A percentile compares a stretch with the other conserved stretches of the same genome.
Evolutionary conservation across 345 rosid genomes (phyloP).

Genomic region (Euphorbia pulcherrima): DNA sequence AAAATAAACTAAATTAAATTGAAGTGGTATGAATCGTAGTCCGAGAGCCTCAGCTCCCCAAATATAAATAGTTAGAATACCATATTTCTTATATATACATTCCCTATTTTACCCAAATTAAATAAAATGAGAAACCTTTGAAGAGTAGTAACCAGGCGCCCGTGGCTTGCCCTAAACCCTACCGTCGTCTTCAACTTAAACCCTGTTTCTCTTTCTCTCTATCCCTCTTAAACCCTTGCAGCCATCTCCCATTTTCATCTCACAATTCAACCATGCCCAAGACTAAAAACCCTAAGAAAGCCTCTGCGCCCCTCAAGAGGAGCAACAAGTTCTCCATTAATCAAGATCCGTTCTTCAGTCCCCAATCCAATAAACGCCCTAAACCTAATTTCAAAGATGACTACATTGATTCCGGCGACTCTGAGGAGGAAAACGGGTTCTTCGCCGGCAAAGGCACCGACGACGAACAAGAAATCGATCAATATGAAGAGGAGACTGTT

Average conservation of each 20-base stretch:
- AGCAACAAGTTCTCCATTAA: conserved; percentile 23
- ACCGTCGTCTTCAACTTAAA: conserved; percentile 9
- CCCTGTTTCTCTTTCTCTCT: background rate
- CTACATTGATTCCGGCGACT: conserved; percentile 56
- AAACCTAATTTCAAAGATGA: conserved; percentile 43
- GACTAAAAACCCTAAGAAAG: conserved; percentile 23
- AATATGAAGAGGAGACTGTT: conserved; percentile 57
- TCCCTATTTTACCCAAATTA: too few relatives aligned
- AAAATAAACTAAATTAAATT: too few relatives aligned
- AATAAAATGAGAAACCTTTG: too few relatives aligned
- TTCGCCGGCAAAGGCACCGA: conserved; percentile 19
- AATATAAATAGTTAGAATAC: too few relatives aligned
- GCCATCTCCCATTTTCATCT: background rate
- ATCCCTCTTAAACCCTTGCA: background rate
- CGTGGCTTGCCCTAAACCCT: background rate
- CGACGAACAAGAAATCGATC: conserved; percentile 32
- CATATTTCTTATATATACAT: too few relatives aligned
- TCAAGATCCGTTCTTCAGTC: conserved; percentile 47
- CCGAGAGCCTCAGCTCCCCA: too few relatives aligned
- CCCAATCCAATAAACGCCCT: conserved; percentile 44
- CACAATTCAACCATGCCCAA: conserved; percentile 27
- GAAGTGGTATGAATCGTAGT: too few relatives aligned
- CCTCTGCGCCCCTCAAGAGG: conserved; percentile 21
- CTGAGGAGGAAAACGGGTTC: conserved; percentile 31
- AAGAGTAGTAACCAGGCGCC: too few relatives aligned